Evolutionary conservation across 257 asterid species (phyloP).

Genomic region (Solanum ossicruentum): DNA sequence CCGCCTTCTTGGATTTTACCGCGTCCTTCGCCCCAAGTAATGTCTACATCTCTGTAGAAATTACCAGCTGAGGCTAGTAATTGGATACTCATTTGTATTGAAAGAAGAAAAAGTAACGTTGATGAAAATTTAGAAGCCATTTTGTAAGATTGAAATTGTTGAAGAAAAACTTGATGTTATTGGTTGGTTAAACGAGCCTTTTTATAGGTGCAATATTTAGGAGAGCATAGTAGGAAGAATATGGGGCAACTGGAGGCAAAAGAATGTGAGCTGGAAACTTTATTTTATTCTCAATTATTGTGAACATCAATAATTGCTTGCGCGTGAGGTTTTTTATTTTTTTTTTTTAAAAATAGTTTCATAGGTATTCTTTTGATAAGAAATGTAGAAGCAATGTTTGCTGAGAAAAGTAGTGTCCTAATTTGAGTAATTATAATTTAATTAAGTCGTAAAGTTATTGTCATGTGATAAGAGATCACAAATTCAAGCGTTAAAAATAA

Average conservation of each 20-base stretch:
- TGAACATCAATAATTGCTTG: neutral
- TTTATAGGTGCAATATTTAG: neutral
- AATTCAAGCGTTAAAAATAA: too few species aligned
- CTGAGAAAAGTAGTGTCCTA: too few species aligned
- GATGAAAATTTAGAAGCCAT: neutral
- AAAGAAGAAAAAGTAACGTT: neutral
- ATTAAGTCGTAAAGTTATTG: too few species aligned
- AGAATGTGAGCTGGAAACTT: neutral
- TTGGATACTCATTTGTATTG: neutral
- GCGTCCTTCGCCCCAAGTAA: too few species aligned
- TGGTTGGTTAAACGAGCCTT: neutral
- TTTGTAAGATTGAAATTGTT: neutral
- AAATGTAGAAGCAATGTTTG: neutral
- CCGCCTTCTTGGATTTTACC: too few species aligned
- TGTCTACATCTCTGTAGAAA: neutral
- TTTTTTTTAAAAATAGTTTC: too few species aligned
- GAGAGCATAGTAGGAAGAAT: neutral
- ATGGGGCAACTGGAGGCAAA: neutral
- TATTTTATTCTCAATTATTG: neutral
- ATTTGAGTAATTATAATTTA: too few species aligned
- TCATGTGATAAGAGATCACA: too few species aligned
- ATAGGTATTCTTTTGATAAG: too few species aligned
- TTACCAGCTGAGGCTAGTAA: slow-evolving; percentile 3
- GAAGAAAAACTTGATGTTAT: neutral
- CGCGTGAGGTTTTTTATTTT: neutral